Evolutionary conservation across 2,329 filamentous ascomycete species (phyloP), one percentile per base, ranked within the genome.

Genomic region (Nemania sp.): DNA sequence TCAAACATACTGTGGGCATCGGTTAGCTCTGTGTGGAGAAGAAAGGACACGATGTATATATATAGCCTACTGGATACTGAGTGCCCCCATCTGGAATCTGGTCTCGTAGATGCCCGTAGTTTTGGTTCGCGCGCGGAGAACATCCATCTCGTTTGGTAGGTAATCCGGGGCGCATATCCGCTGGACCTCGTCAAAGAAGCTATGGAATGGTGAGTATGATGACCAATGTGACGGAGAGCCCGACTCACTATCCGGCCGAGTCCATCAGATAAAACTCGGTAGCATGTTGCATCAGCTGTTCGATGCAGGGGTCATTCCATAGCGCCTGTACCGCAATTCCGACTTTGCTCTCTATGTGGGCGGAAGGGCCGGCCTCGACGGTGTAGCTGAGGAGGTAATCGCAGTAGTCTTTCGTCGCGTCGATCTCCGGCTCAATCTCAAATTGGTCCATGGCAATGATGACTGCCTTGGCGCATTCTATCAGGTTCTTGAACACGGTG

Each of bases 221-320:
- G 20, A 15, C 37, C 7, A 18, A 18, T 40, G n/a, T 15, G 10
- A 29, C 5, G 17, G 13, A 6, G 10, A 10, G 18, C 13, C 12
- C 18, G 32, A 57, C 49, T 53, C 40, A 99, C 94, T 99, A 99
- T 80, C 93, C 92, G 54, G 95, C 95, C 21, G 95, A 99, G 76
- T 99, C 95, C 95, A 99, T 99, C 60, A 99, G 81, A 74, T 99
- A 99, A 76, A 99, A 99, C 78, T 99, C 94, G 73, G 92, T 97
- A 75, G 96, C 91, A 74, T 95, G 91, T 72, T 97, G 91, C 83
- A 98, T 89, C 39, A 97, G 84, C 67, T 85, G 87, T 56, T 90
- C 86, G 69, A 91, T 91, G 68, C 89, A 90, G 7, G 91, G 89
- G 73, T 99, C 95, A 69, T 89, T 89, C 95, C 95, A 99, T 74